A percentile compares a stretch with the other conserved stretches of the same genome.
Evolutionary conservation across 106 monocot genomes (phyloP).

Genomic region (Allium sativum): DNA sequence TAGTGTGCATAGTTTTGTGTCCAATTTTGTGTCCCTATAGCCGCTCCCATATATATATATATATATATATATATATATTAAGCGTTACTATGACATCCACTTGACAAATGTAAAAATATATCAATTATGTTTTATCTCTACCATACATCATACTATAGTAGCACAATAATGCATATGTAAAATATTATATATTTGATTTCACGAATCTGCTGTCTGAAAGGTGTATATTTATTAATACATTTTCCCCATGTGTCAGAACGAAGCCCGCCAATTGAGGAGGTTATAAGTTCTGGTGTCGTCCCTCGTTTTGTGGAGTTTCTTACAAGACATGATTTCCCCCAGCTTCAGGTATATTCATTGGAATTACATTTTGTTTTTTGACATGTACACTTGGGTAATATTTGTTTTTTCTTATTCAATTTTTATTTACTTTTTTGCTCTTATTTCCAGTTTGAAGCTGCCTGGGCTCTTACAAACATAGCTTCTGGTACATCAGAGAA

Average conservation of each 20-base stretch:
- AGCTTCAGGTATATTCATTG: constrained; percentile 38
- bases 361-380: neutral
- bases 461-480: constrained; percentile 53
- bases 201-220: no score
- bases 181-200: no score
- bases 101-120: no score
- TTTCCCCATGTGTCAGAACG: constrained; percentile 23
- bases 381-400: neutral
- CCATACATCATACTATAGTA: no score
- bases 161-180: no score
- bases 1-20: no score
- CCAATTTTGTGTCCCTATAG: no score
- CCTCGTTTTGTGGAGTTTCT: constrained; percentile 66
- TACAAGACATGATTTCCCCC: constrained; percentile 59
- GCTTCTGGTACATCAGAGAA: constrained; percentile 56
- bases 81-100: no score
- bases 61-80: no score
- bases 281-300: constrained; percentile 57
- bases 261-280: constrained; percentile 69
- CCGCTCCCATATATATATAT: no score
- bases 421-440: neutral
- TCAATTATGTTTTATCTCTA: no score
- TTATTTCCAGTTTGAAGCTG: constrained; percentile 43
- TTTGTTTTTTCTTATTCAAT: constrained; percentile 1
- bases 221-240: no score